Conservation (phyloP, 2,329 filamentous ascomycete species). For the Leptographium lundbergii region DNA sequence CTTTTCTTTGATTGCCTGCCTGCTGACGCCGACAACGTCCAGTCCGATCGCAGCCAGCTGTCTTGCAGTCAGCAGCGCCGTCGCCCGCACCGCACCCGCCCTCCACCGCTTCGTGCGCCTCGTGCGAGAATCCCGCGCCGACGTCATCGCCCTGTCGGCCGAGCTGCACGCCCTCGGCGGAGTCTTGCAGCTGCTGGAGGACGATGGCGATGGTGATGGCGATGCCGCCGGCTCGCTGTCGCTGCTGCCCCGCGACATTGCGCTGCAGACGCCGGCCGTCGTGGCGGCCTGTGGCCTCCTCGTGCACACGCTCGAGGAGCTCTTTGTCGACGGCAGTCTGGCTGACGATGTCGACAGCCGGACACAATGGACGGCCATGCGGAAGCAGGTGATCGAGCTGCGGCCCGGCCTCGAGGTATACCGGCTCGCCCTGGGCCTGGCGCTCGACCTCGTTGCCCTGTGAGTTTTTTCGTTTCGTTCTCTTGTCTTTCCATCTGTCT, state of each 20-base stretch:
- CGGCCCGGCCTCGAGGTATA: conserved; percentile 24
- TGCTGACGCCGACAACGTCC: neutral
- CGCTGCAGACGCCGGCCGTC: conserved; percentile 22
- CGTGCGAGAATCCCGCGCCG: conserved; percentile 26
- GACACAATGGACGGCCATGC: conserved; percentile 20
- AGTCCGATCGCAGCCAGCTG: conserved; percentile 17
- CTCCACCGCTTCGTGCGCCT: conserved; percentile 25
- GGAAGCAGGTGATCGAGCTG: conserved; percentile 20
- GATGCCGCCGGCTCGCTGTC: neutral
- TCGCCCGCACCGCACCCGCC: conserved; percentile 20
- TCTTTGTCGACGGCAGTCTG: conserved; percentile 14
- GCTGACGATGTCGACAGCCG: no score
- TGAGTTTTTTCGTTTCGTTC: conserved; percentile 13
- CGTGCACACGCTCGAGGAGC: conserved; percentile 23
- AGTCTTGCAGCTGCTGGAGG: conserved; percentile 24
- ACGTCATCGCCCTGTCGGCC: conserved; percentile 25
- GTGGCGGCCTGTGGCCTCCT: conserved; percentile 22
- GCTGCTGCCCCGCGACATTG: conserved; percentile 21
- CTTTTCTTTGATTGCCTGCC: no score
- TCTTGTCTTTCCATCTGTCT: neutral
- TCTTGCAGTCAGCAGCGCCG: conserved; percentile 21
- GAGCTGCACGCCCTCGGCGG: conserved; percentile 28
- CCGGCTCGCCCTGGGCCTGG: conserved; percentile 24
- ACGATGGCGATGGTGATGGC: conserved; percentile 18
- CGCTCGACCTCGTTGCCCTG: conserved; percentile 27